Percentiles rank a stretch among this genome's conserved stretches.
These are phyloP conservation scores for Coffea eugenioides DNA, from an alignment of 257 asterid species.

Conservation along the genomic window DNA sequence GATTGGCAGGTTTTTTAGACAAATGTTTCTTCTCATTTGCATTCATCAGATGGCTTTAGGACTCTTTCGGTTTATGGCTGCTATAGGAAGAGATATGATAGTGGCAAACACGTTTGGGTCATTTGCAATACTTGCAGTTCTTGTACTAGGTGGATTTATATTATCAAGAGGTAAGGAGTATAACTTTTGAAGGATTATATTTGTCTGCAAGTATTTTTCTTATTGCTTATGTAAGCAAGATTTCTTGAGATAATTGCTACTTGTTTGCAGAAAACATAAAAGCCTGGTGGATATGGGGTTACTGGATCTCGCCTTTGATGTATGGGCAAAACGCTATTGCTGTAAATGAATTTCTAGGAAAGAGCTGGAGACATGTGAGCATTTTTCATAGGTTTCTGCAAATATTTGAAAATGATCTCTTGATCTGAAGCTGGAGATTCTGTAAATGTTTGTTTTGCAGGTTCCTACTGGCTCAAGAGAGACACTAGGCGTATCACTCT, in stretches of 20 bases:
- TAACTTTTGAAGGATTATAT: too few species aligned
- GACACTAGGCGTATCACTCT: conserved; percentile 29
- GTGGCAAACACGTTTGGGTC: conserved; percentile 93
- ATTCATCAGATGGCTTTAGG: conserved; percentile 90
- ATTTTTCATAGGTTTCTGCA: conserved; percentile 73
- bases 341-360: conserved; percentile 83
- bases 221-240: too few species aligned
- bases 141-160: conserved; percentile 89
- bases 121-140: conserved; percentile 71
- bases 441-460: conserved; percentile 15
- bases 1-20: conserved; percentile 59
- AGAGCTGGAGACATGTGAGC: conserved; percentile 58
- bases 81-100: conserved; percentile 77
- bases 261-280: too few species aligned
- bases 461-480: conserved; percentile 24
- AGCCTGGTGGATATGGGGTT: conserved; percentile 12
- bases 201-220: too few species aligned
- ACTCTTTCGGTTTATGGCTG: conserved; percentile 82
- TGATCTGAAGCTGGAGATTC: too few species aligned
- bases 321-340: conserved; percentile 87
- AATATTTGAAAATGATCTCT: too few species aligned
- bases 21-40: conserved; percentile 56
- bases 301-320: conserved; percentile 93
- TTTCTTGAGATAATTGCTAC: too few species aligned
- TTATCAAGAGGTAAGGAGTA: conserved; percentile 62